Evolutionary conservation across 2,329 filamentous ascomycete genomes (phyloP), one percentile per base, ranked within the genome.

Genomic region (Sclerotinia borealis): DNA sequence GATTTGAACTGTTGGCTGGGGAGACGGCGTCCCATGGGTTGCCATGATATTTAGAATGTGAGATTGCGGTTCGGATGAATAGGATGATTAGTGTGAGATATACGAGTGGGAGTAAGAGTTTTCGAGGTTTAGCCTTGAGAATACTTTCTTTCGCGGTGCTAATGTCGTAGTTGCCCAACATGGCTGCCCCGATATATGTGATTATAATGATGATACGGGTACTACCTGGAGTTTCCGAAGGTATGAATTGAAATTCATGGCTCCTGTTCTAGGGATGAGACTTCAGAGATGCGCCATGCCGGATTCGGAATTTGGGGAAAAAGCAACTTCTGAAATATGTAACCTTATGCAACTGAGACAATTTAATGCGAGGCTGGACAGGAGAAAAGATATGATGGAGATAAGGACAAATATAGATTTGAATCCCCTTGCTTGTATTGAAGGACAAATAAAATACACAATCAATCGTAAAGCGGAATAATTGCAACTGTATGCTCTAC

Each of bases 81-180:
- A 59, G 29, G 25, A 61, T 55, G 19, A 64, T 34, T 1, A 61
- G 25, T 1, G 36, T 48, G 25, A 61, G 39, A 49, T 50, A 64
- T 19, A 64, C 15, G 9, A 49, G 15, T 19, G 62, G 58, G 22
- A 63, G 22, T 7, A 64, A 29, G 4, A 59, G 11, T 43, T 61
- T 64, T 19, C 56, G 62, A 48, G 41, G 41, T 50, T 61, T 64
- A 27, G 36, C 36, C 29, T 61, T 64, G 19, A 61, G 56, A 25
- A 61, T 34, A 13, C 59, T 61, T 36, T 61, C 58, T 19, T 39
- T 54, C 13, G 49, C 56, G 22, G 34, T 47, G 22, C 45, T 61
- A 19, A 59, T 27, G 25, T 64, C 25, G 29, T 25, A 60, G 9
- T 37, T 36, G 17, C 29, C 22, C 48, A 43, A 41, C 61, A 63